A percentile compares a stretch with the other conserved stretches of the same genome.
Evolutionary conservation across 2,329 filamentous ascomycete species (phyloP).

Genomic region (Capronia epimyces): DNA sequence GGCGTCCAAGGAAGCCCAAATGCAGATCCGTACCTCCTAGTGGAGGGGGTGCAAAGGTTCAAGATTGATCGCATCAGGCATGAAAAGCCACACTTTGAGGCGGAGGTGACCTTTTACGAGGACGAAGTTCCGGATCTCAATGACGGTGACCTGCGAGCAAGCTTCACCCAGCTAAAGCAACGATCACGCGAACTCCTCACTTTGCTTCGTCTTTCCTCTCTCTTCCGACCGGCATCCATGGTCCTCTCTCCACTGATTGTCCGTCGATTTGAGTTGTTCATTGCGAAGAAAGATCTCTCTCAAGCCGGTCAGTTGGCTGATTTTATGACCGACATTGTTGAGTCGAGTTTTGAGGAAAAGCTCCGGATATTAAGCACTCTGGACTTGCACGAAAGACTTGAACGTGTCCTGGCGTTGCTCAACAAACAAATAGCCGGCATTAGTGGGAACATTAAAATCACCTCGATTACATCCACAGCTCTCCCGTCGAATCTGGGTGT

Average conservation of each 20-base stretch:
- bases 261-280: slow-evolving; percentile 78
- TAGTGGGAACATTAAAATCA: slow-evolving; percentile 82
- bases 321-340: slow-evolving; percentile 92
- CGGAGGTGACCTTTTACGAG: slow-evolving; percentile 64
- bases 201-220: slow-evolving; percentile 73
- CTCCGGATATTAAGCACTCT: slow-evolving; percentile 77
- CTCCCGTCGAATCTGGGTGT: slow-evolving; percentile 57
- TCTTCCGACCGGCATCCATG: slow-evolving; percentile 66
- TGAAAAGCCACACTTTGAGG: slow-evolving; percentile 82
- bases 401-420: slow-evolving; percentile 76
- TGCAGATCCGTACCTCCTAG: slow-evolving; percentile 73
- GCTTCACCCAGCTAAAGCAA: slow-evolving; percentile 76
- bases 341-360: slow-evolving; percentile 85
- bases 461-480: slow-evolving; percentile 64
- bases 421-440: slow-evolving; percentile 75
- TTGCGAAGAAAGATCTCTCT: slow-evolving; percentile 70
- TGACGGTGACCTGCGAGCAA: slow-evolving; percentile 60
- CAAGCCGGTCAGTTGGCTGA: slow-evolving; percentile 86
- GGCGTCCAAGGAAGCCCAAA: slow-evolving; percentile 70
- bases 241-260: slow-evolving; percentile 78
- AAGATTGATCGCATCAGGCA: slow-evolving; percentile 67
- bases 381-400: slow-evolving; percentile 69
- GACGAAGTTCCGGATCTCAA: slow-evolving; percentile 51
- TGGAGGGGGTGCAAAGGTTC: slow-evolving; percentile 78
- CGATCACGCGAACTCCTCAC: slow-evolving; percentile 81